Evolutionary conservation across 257 asterid genomes (phyloP), one percentile per base, ranked within the genome.

Genomic region (Hygrophila difformis): DNA sequence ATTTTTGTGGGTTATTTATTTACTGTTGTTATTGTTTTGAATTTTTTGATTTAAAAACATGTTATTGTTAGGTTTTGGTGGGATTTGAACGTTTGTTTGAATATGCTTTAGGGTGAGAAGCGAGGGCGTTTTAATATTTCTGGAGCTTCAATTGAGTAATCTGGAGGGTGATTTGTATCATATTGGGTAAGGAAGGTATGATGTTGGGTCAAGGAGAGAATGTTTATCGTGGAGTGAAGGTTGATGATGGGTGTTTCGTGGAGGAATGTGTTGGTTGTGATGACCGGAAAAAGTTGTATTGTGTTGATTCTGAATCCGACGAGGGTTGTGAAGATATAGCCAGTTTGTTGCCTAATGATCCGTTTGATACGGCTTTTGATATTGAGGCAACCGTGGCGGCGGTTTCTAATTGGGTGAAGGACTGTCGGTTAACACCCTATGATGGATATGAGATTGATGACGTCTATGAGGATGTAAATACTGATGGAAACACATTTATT

Each of bases 281-380:
- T 26, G 31, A 26, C n/a, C 33, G 13, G 39, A 12, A 49, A 34
- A 10, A 45, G 47, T 50, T 61, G 31, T 56, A 65, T 23, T 57
- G 48, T 44, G 67, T 49, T 28, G 63, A 46, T 49, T 65, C 43
- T 41, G 56, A 54, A 68, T 35, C 55, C 43, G 79, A 68, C 22
- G 63, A 71, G 53, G 58, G 49, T 21, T 57, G 55, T 53, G 66
- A 45, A 17, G 71, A 78, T 70, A 59, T 81, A 49, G 79, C 45
- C 66, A 76, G 72, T 70, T 41, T 72, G 55, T 73, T 86, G 63
- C 96, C 94, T 2, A 43, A 12, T 24, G 91, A 85, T 67, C 91
- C 91, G 10, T 84, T 84, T 38, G 83, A 51, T 47, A 72, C 60
- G 75, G 69, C 53, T 23, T 29, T 51, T 43, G 15, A 44, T 34